These are phyloP conservation scores for Euphorbia corollata DNA, from an alignment of 441 rosid genomes.

Conservation along the genomic window DNA sequence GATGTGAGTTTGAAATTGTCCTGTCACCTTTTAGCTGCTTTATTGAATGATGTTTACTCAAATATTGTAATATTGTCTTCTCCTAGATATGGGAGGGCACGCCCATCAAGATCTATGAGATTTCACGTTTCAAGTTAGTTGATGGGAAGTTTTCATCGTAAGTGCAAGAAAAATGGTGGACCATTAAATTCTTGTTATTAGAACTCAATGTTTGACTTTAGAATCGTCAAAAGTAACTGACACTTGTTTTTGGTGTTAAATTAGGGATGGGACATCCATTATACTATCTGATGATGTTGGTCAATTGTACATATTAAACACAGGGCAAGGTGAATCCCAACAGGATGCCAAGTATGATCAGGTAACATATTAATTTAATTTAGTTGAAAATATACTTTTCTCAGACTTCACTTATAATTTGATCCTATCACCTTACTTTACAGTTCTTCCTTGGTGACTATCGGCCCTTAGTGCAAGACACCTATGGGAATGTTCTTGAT, in stretches of 20 bases:
- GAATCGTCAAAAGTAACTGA: neutral
- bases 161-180: constrained; percentile 30
- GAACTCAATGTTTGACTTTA: too few species aligned
- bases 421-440: constrained; percentile 16
- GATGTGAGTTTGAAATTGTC: constrained; percentile 69
- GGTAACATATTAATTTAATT: constrained; percentile 36
- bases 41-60: constrained; percentile 10
- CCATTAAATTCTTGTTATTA: constrained; percentile 5
- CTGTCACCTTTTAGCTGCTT: constrained; percentile 11
- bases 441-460: constrained; percentile 99
- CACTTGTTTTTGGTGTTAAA: constrained; percentile 12
- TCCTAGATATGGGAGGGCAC: constrained; percentile 96
- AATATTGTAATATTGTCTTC: constrained; percentile 23
- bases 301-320: constrained; percentile 76
- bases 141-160: constrained; percentile 99
- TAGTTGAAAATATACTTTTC: neutral
- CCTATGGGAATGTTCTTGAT: constrained; percentile 74
- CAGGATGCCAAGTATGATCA: constrained; percentile 97
- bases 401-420: constrained; percentile 12
- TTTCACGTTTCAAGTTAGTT: constrained; percentile 83
- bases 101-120: constrained; percentile 79
- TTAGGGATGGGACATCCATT: constrained; percentile 96
- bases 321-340: constrained; percentile 98
- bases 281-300: constrained; percentile 99
- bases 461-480: constrained; percentile 82